Evolutionary conservation across 2,329 filamentous ascomycete genomes (phyloP).

Genomic region (Ascomycota sp.): DNA sequence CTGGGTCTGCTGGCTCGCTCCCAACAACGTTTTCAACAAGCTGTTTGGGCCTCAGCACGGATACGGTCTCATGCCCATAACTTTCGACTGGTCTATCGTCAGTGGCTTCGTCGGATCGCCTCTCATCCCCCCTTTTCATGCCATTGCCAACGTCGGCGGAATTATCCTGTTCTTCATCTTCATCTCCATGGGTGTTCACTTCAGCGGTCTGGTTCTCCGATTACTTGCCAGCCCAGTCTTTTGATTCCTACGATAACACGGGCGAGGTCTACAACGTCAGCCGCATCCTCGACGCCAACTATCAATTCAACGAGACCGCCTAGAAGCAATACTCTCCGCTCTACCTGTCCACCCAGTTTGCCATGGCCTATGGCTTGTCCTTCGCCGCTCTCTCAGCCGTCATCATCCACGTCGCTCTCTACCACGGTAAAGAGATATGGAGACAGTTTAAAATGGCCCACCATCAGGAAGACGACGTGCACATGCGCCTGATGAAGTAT

Average conservation of each 20-base stretch:
- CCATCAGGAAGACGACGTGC: slow-evolving; percentile 35
- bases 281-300: slow-evolving; percentile 33
- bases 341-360: slow-evolving; percentile 42
- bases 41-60: slow-evolving; percentile 39
- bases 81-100: slow-evolving; percentile 30
- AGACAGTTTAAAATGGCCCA: slow-evolving; percentile 32
- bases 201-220: slow-evolving; percentile 35
- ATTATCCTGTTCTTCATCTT: slow-evolving; percentile 32
- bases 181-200: slow-evolving; percentile 38
- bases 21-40: slow-evolving; percentile 39
- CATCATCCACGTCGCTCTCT: slow-evolving; percentile 32
- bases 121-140: slow-evolving; percentile 30
- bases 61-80: slow-evolving; percentile 38
- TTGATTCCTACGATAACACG: slow-evolving; percentile 43
- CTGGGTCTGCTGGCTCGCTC: slow-evolving; percentile 41
- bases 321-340: slow-evolving; percentile 46
- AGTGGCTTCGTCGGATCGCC: slow-evolving; percentile 28
- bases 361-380: slow-evolving; percentile 37
- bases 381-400: slow-evolving; percentile 48
- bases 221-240: slow-evolving; percentile 40
- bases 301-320: slow-evolving; percentile 36
- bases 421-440: slow-evolving; percentile 34
- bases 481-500: slow-evolving; percentile 42
- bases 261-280: slow-evolving; percentile 37
- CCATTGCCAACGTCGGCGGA: slow-evolving; percentile 32